phyloP scores from a whole-genome alignment of 2,329 filamentous ascomycete genomes.

The Colletotrichum trifolii region DNA sequence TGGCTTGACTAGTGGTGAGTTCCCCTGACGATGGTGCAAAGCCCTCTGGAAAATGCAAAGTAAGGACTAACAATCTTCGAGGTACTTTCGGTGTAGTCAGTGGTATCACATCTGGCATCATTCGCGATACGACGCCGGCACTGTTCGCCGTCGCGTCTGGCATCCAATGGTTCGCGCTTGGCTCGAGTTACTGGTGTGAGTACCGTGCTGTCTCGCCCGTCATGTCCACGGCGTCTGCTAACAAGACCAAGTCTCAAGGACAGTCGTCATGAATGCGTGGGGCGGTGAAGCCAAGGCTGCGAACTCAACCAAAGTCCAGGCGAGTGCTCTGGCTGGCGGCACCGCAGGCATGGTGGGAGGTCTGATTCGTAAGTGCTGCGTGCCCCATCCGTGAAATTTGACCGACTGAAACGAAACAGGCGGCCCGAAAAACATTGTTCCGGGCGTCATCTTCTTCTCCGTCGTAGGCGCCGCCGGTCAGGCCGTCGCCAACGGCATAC shows the following conservation, averaged over 20 bases:
- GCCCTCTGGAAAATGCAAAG: no score
- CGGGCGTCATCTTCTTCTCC: slow-evolving; percentile 61
- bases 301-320: slow-evolving; percentile 69
- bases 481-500: slow-evolving; percentile 47
- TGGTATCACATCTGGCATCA: slow-evolving; percentile 77
- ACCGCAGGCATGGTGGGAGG: slow-evolving; percentile 73
- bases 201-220: slow-evolving; percentile 18
- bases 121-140: slow-evolving; percentile 73
- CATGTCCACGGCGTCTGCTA: neutral
- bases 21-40: neutral
- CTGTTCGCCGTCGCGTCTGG: slow-evolving; percentile 79
- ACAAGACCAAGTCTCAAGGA: slow-evolving; percentile 57
- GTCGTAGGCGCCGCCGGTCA: slow-evolving; percentile 54
- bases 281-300: slow-evolving; percentile 64
- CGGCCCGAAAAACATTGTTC: slow-evolving; percentile 63
- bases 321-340: slow-evolving; percentile 77
- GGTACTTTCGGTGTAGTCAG: slow-evolving; percentile 71
- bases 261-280: slow-evolving; percentile 58
- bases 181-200: slow-evolving; percentile 80
- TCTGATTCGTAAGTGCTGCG: slow-evolving; percentile 58
- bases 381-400: neutral
- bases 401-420: slow-evolving; percentile 48
- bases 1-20: slow-evolving; percentile 68
- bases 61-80: slow-evolving; percentile 44
- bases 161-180: slow-evolving; percentile 84